phyloP scores from a whole-genome alignment of 352 stramenopile species.

The Globisporangium emineosum region DNA sequence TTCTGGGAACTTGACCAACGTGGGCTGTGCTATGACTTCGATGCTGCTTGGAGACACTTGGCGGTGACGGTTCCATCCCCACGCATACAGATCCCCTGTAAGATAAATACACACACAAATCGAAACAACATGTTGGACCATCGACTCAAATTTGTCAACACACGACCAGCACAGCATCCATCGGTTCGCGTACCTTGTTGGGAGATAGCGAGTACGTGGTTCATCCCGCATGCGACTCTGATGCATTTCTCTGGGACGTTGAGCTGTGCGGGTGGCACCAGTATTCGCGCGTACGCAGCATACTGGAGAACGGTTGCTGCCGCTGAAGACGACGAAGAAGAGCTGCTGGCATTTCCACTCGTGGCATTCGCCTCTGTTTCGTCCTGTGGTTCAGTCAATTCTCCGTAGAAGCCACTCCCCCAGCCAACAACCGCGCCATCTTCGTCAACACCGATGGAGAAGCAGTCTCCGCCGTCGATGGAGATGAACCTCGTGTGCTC shows the following conservation, averaged over 20 bases:
- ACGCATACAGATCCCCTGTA: constrained; percentile 41
- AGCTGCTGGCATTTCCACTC: neutral
- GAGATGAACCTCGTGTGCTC: constrained; percentile 13
- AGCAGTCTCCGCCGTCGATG: constrained; percentile 51
- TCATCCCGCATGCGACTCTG: constrained; percentile 44
- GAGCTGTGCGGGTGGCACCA: constrained; percentile 16
- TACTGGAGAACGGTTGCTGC: neutral
- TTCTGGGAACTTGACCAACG: constrained; percentile 24
- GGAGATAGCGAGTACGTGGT: constrained; percentile 53
- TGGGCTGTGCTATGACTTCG: constrained; percentile 20
- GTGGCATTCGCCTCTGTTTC: neutral
- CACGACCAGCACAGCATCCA: neutral
- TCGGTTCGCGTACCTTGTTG: constrained; percentile 11
- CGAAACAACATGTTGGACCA: neutral
- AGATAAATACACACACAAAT: neutral
- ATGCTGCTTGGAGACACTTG: constrained; percentile 27
- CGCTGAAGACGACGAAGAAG: neutral
- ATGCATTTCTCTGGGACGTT: constrained; percentile 27
- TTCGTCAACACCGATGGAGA: constrained; percentile 38
- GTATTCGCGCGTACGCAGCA: neutral
- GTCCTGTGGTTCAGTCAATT: constrained; percentile 22
- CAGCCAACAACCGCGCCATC: constrained; percentile 47
- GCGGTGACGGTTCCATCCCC: constrained; percentile 48
- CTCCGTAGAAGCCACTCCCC: constrained; percentile 66
- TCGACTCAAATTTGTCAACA: neutral